These are phyloP conservation scores for Persicaria maculosa DNA, from an alignment of 148 eudicot species.

Conservation along the genomic window DNA sequence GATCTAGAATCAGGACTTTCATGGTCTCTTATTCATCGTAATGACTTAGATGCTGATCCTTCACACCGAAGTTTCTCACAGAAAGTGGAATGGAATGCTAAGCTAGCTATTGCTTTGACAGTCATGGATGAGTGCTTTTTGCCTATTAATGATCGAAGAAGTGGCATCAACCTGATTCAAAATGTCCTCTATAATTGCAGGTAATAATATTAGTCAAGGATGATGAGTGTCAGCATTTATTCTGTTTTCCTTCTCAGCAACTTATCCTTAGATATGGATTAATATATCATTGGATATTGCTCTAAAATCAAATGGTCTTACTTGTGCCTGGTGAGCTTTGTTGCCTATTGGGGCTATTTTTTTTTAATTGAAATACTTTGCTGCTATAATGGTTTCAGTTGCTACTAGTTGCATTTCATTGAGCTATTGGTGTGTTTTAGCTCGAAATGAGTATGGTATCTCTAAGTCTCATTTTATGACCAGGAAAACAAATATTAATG, in stretches of 20 bases:
- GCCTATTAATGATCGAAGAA: constrained; percentile 84
- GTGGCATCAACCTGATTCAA: constrained; percentile 78
- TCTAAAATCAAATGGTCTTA: not conserved
- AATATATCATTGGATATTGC: not conserved
- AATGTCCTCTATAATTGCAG: constrained; percentile 85
- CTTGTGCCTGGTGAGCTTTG: not conserved
- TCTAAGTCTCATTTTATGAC: not conserved
- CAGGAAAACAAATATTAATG: not conserved
- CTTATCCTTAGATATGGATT: not conserved
- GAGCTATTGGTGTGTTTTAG: not conserved
- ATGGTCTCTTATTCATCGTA: constrained; percentile 86
- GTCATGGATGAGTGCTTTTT: constrained; percentile 96
- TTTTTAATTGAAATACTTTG: not conserved
- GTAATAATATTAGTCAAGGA: constrained; percentile 33
- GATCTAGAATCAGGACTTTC: constrained; percentile 77
- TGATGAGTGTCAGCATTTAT: not conserved
- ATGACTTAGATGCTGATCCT: constrained; percentile 46
- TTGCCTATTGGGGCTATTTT: not conserved
- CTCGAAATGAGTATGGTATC: not conserved
- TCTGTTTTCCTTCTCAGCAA: not conserved
- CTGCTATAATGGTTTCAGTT: not conserved
- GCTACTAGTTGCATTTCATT: not conserved
- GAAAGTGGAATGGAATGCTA: constrained; percentile 86
- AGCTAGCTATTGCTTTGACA: constrained; percentile 85
- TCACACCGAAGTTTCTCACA: constrained; percentile 44